Evolutionary conservation across 352 stramenopile genomes (phyloP).

Genomic region (Aphanomyces astaci): DNA sequence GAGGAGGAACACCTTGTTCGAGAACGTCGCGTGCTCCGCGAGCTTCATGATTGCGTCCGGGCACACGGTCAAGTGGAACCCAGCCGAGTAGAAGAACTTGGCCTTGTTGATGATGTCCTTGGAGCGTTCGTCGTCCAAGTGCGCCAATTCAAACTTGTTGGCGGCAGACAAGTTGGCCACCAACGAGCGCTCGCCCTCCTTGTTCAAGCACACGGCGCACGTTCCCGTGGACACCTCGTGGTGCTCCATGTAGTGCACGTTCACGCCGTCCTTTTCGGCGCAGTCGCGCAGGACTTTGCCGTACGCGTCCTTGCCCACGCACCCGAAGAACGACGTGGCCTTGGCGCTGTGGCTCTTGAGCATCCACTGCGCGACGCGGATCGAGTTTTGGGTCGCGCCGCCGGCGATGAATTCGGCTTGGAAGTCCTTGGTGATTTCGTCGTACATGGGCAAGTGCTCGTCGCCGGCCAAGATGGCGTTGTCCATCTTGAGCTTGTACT

Average conservation of each 20-base stretch:
- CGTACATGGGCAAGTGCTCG: slow-evolving; percentile 95
- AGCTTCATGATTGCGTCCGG: slow-evolving; percentile 88
- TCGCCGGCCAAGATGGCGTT: slow-evolving; percentile 98
- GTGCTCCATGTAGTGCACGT: slow-evolving; percentile 97
- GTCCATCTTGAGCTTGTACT: slow-evolving; percentile 93
- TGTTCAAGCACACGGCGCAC: slow-evolving; percentile 93
- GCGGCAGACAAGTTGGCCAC: slow-evolving; percentile 96
- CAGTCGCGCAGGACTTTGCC: slow-evolving; percentile 89
- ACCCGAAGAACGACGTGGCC: slow-evolving; percentile 94
- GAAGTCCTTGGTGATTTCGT: slow-evolving; percentile 87
- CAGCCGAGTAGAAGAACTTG: slow-evolving; percentile 95
- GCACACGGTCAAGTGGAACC: slow-evolving; percentile 98
- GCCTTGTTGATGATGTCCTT: slow-evolving; percentile 91
- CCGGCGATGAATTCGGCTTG: slow-evolving; percentile 95
- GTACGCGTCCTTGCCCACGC: slow-evolving; percentile 94
- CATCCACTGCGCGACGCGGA: slow-evolving; percentile 99
- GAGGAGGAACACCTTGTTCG: slow-evolving; percentile 94
- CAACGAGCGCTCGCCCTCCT: slow-evolving; percentile 93
- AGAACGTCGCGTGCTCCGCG: slow-evolving; percentile 87
- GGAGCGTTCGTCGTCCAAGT: slow-evolving; percentile 77
- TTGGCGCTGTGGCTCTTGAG: slow-evolving; percentile 75
- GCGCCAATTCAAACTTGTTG: slow-evolving; percentile 96
- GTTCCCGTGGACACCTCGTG: slow-evolving; percentile 90
- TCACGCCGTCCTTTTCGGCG: slow-evolving; percentile 91
- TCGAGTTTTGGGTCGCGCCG: slow-evolving; percentile 98